These are phyloP conservation scores for Eucalyptus caleyi DNA, from an alignment of 345 rosid species.

Conservation along the genomic window DNA sequence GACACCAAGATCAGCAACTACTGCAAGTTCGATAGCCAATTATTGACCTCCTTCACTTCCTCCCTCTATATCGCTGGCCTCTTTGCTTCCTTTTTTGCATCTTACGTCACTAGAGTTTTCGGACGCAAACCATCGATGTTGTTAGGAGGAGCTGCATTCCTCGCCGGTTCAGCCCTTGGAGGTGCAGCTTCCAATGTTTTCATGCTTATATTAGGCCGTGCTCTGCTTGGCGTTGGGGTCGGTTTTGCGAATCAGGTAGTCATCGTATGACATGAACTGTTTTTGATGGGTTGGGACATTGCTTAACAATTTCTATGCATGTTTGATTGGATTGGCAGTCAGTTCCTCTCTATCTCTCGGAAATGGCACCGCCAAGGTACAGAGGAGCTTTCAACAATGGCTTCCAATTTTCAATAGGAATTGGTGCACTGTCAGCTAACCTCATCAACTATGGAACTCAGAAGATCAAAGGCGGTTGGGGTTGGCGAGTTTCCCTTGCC, in stretches of 20 bases:
- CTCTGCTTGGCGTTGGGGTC: conserved; percentile 60
- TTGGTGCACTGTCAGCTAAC: conserved; percentile 52
- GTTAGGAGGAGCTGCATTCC: conserved; percentile 44
- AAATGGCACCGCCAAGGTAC: conserved; percentile 70
- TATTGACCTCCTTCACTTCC: conserved; percentile 66
- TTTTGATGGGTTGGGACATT: background rate
- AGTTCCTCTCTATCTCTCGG: conserved; percentile 76
- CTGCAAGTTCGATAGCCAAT: conserved; percentile 62
- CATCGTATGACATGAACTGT: background rate
- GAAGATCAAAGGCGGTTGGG: conserved; percentile 53
- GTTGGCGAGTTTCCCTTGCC: conserved; percentile 71
- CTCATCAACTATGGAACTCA: conserved; percentile 48
- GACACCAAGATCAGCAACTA: conserved; percentile 46
- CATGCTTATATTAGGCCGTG: conserved; percentile 59
- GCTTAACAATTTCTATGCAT: background rate
- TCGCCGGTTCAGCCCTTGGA: conserved; percentile 47
- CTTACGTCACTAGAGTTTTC: conserved; percentile 28
- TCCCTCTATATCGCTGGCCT: conserved; percentile 71
- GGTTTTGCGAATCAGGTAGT: conserved; percentile 75
- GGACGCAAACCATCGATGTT: conserved; percentile 67
- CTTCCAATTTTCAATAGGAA: conserved; percentile 47
- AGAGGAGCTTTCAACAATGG: conserved; percentile 79
- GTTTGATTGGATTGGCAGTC: conserved; percentile 18
- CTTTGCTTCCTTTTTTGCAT: conserved; percentile 50
- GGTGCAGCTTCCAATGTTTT: conserved; percentile 37